Percentiles rank a stretch among this genome's conserved stretches.
Conservation (phyloP, 2,329 filamentous ascomycete species). For the Diplodia seriata region DNA sequence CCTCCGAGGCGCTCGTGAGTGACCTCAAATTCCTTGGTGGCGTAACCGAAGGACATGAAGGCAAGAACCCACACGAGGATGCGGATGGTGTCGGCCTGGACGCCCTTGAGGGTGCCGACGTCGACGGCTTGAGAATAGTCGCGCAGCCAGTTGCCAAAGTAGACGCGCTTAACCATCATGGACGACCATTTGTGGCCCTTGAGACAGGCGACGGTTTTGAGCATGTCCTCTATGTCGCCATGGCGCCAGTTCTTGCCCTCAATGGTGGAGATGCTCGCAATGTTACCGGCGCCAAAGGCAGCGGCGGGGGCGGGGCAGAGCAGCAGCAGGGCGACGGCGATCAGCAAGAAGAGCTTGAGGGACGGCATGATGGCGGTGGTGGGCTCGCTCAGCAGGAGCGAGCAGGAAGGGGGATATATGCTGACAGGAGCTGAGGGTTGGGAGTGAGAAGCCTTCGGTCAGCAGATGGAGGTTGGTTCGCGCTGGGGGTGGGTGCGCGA, state of each 20-base stretch:
- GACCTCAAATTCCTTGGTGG: slow-evolving; percentile 64
- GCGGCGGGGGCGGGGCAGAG: slow-evolving; percentile 46
- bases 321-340: slow-evolving; percentile 47
- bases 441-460: slow-evolving; percentile 4
- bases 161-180: slow-evolving; percentile 55
- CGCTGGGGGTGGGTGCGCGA: slow-evolving; percentile 1
- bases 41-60: slow-evolving; percentile 64
- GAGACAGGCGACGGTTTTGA: slow-evolving; percentile 56
- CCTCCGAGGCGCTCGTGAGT: slow-evolving; percentile 59
- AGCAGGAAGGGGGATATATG: slow-evolving; percentile 3
- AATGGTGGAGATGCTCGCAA: slow-evolving; percentile 51
- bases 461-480: slow-evolving; percentile 11
- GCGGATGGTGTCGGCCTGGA: slow-evolving; percentile 61
- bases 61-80: slow-evolving; percentile 62
- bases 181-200: slow-evolving; percentile 52
- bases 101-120: slow-evolving; percentile 60
- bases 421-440: slow-evolving; percentile 13
- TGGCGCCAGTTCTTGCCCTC: slow-evolving; percentile 61
- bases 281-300: slow-evolving; percentile 59
- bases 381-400: neutral
- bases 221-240: slow-evolving; percentile 61
- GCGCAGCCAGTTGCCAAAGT: slow-evolving; percentile 56
- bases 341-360: slow-evolving; percentile 46
- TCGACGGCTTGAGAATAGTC: slow-evolving; percentile 64
- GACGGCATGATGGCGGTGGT: slow-evolving; percentile 42